A percentile compares a stretch with the other conserved stretches of the same genome.
phyloP scores from a whole-genome alignment of 2,329 filamentous ascomycete species.

The Rutstroemia sp. region DNA sequence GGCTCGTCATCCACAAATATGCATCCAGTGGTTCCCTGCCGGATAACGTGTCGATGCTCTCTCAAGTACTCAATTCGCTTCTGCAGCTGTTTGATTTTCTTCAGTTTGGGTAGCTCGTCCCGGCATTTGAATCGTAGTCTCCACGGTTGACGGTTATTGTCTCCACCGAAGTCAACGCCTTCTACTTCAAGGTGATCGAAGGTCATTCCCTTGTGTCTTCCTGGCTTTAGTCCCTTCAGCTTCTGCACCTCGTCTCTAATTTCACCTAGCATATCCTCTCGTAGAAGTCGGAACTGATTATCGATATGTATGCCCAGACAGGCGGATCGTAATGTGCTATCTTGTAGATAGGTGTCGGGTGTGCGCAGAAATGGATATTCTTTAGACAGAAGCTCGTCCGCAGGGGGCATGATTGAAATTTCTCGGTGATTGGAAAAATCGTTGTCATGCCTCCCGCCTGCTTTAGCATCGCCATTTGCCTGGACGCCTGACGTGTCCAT shows the following conservation, averaged over 20 bases:
- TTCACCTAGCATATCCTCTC: conserved; percentile 64
- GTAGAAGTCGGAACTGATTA: conserved; percentile 63
- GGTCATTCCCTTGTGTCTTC: conserved; percentile 31
- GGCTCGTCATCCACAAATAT: conserved; percentile 44
- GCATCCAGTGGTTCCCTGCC: conserved; percentile 54
- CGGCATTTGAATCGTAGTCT: conserved; percentile 35
- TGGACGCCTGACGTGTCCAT: conserved; percentile 13
- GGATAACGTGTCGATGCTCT: conserved; percentile 43
- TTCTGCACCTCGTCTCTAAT: conserved; percentile 53
- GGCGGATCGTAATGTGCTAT: conserved; percentile 27
- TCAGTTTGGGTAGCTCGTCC: conserved; percentile 39
- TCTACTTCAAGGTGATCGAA: conserved; percentile 26
- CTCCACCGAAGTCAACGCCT: conserved; percentile 11
- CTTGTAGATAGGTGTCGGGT: conserved; percentile 39
- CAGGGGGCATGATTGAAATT: conserved; percentile 58
- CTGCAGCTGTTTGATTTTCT: conserved; percentile 16
- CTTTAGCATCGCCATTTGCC: conserved; percentile 18
- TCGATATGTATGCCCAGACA: conserved; percentile 50
- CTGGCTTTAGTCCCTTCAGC: conserved; percentile 41
- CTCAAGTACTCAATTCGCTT: conserved; percentile 39
- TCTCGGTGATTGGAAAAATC: conserved; percentile 54
- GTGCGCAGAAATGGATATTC: conserved; percentile 48
- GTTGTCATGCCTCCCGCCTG: conserved; percentile 69
- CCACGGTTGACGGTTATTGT: conserved; percentile 27
- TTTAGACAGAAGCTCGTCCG: conserved; percentile 52